Percentiles rank a stretch among this genome's conserved stretches.
Evolutionary conservation across 305 asterid species (phyloP).

Genomic region (Fraxinus sp.): DNA sequence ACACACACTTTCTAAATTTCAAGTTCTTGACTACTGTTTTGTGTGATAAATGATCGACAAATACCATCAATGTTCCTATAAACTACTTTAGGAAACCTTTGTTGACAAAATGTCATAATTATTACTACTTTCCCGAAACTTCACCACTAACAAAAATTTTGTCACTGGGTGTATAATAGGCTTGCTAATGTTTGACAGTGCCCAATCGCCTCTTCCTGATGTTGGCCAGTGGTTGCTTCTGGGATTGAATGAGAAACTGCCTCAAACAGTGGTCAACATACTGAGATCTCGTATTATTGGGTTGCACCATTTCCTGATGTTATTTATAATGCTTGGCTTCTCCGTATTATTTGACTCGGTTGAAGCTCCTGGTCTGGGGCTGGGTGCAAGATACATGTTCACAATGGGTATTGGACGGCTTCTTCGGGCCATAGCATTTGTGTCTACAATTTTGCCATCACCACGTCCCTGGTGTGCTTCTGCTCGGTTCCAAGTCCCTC

Average conservation of each 20-base stretch:
- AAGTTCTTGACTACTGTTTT: neutral
- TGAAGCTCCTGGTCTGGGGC: conserved; percentile 93
- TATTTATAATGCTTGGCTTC: conserved; percentile 87
- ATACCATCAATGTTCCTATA: neutral
- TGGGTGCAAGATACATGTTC: conserved; percentile 91
- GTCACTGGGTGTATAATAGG: conserved; percentile 24
- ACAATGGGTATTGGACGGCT: conserved; percentile 95
- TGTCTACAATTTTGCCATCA: conserved; percentile 90
- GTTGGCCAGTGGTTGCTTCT: conserved; percentile 93
- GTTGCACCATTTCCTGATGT: conserved; percentile 91
- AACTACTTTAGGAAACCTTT: neutral
- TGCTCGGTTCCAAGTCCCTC: conserved; percentile 70
- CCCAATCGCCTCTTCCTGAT: conserved; percentile 85
- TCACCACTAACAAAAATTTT: neutral
- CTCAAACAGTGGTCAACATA: conserved; percentile 54
- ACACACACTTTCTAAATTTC: neutral
- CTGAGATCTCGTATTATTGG: conserved; percentile 83
- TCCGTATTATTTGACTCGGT: conserved; percentile 80
- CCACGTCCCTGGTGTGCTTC: conserved; percentile 98
- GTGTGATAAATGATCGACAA: neutral
- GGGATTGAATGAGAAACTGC: conserved; percentile 73
- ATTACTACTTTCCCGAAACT: neutral
- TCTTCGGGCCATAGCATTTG: conserved; percentile 77
- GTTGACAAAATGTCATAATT: neutral
- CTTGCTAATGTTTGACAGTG: conserved; percentile 45